Conservation (phyloP, 257 asterid species). For the Solanum sejunctum region DNA sequence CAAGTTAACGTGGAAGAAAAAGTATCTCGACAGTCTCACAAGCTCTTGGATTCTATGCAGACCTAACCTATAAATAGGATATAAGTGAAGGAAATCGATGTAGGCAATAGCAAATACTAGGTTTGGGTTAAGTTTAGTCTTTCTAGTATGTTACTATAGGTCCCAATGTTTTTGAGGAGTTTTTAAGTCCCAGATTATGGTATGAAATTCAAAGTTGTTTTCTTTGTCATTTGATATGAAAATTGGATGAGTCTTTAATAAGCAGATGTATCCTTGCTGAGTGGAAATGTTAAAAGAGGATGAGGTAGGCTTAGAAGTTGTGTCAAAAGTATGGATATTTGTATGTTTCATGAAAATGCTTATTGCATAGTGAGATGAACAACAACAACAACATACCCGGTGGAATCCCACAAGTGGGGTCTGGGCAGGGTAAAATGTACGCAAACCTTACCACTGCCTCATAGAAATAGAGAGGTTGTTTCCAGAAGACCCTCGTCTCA, state of each 20-base stretch:
- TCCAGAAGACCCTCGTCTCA: no score
- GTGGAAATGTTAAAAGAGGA: not conserved
- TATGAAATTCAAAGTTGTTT: not conserved
- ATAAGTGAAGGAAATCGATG: not conserved
- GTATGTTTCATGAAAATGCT: not conserved
- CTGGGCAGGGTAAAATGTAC: no score
- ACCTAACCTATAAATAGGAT: not conserved
- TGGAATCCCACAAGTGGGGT: no score
- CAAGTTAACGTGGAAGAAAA: not conserved
- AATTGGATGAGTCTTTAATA: not conserved
- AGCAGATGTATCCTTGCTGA: not conserved
- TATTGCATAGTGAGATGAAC: not conserved
- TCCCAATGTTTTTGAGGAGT: not conserved
- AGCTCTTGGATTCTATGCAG: not conserved
- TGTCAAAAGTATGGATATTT: not conserved
- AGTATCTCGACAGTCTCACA: not conserved
- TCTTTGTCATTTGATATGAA: not conserved
- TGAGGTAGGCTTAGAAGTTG: not conserved
- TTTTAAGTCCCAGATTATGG: not conserved
- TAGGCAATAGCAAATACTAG: not conserved
- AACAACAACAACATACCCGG: not conserved
- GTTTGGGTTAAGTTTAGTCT: not conserved
- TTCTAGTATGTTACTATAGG: not conserved
- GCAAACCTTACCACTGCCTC: no score
- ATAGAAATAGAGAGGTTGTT: no score